Conservation (phyloP, 345 rosid genomes). For the Psidium friedrichsthalianum region DNA sequence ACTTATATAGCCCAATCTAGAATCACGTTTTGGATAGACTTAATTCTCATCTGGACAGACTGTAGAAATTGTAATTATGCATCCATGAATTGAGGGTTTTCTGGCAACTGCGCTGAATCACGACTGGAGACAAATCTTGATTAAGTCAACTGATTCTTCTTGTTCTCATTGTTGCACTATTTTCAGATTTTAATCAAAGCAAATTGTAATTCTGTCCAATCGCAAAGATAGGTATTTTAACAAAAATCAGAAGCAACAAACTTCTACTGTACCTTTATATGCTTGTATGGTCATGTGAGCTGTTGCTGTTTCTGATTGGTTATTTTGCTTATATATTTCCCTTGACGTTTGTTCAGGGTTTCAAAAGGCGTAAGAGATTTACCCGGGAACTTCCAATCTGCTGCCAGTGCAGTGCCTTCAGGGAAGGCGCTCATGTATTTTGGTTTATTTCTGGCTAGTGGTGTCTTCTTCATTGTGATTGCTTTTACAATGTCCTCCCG, state of each 20-base stretch:
- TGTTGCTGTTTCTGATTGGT: not conserved
- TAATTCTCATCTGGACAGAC: not conserved
- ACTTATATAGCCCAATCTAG: not conserved
- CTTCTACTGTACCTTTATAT: not conserved
- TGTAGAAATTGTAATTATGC: not conserved
- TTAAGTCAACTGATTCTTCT: not conserved
- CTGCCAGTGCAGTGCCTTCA: constrained; percentile 78
- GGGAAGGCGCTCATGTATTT: constrained; percentile 84
- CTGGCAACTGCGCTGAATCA: not conserved
- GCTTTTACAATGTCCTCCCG: constrained; percentile 92
- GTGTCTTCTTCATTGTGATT: constrained; percentile 74
- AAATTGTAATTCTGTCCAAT: not conserved
- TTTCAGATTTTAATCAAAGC: not conserved
- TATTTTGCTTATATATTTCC: not conserved
- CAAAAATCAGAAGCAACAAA: too few species aligned
- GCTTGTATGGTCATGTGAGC: not conserved
- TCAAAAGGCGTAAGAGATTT: constrained; percentile 85
- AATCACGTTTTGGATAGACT: not conserved
- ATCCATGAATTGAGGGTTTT: not conserved
- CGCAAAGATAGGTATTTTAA: not conserved
- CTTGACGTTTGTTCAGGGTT: constrained; percentile 34
- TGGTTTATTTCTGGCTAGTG: constrained; percentile 64
- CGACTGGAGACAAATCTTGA: not conserved
- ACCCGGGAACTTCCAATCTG: constrained; percentile 72
- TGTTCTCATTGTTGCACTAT: not conserved